These are phyloP conservation scores for Lactarius quietus DNA, from an alignment of 768 basidiomycete genomes.

Conservation along the genomic window DNA sequence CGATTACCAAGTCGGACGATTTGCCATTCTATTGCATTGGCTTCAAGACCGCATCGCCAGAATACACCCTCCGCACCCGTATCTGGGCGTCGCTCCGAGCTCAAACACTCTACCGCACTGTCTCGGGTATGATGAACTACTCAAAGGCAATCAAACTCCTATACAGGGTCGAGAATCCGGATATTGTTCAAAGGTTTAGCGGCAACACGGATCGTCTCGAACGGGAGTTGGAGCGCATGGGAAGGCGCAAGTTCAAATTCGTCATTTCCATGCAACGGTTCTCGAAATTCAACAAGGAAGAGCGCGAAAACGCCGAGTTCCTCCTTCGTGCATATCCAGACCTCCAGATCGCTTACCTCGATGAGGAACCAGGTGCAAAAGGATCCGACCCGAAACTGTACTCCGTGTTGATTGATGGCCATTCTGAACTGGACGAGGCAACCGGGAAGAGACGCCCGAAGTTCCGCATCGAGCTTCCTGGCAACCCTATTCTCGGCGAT, in stretches of 20 bases:
- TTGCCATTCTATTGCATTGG: constrained; percentile 99
- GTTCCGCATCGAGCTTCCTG: constrained; percentile 95
- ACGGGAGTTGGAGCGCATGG: constrained; percentile 94
- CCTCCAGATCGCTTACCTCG: constrained; percentile 95
- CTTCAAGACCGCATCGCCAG: constrained; percentile 98
- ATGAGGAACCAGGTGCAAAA: constrained; percentile 89
- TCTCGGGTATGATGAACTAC: constrained; percentile 99
- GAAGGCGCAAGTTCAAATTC: constrained; percentile 97
- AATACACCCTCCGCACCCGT: constrained; percentile 97
- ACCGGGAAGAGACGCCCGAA: constrained; percentile 91
- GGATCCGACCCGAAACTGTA: constrained; percentile 87
- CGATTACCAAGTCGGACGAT: constrained; percentile 70
- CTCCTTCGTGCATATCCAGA: constrained; percentile 97
- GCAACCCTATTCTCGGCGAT: constrained; percentile 98
- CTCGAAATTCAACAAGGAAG: constrained; percentile 99
- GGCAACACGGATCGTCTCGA: constrained; percentile 96
- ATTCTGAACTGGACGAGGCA: constrained; percentile 89
- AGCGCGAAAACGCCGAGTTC: constrained; percentile 98
- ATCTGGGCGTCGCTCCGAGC: constrained; percentile 99
- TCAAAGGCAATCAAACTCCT: constrained; percentile 99
- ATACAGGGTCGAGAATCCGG: constrained; percentile 98
- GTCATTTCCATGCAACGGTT: constrained; percentile 98
- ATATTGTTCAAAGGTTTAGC: constrained; percentile 92
- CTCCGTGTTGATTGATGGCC: constrained; percentile 94
- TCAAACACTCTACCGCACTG: constrained; percentile 97